These are phyloP conservation scores for Fraxinus latifolia DNA, from an alignment of 305 asterid genomes.

Conservation along the genomic window DNA sequence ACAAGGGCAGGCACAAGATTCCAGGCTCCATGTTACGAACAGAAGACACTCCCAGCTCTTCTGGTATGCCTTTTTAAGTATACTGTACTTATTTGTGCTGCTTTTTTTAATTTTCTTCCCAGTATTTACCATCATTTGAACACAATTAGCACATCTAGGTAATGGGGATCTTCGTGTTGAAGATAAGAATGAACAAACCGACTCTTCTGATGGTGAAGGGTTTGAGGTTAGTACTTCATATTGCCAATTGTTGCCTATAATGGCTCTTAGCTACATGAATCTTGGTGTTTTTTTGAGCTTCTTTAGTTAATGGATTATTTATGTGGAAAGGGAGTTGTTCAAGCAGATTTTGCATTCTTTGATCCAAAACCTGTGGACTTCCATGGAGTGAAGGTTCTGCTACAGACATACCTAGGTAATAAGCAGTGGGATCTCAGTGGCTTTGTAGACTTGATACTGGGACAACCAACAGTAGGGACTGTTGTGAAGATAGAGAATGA, in stretches of 20 bases:
- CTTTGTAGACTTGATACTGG: conserved; percentile 79
- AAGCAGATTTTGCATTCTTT: conserved; percentile 83
- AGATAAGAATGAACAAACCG: conserved; percentile 27
- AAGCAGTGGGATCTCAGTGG: conserved; percentile 82
- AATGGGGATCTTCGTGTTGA: conserved; percentile 30
- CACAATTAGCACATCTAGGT: conserved; percentile 27
- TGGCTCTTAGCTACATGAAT: neutral
- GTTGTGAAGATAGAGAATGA: conserved; percentile 78
- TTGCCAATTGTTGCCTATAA: conserved; percentile 5
- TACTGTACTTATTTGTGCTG: conserved; percentile 13
- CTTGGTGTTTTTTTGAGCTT: neutral
- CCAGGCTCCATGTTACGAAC: conserved; percentile 28
- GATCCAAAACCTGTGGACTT: conserved; percentile 84
- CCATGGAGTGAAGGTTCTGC: conserved; percentile 83
- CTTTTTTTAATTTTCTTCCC: conserved; percentile 8
- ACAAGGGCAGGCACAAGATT: conserved; percentile 33
- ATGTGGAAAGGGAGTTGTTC: conserved; percentile 61
- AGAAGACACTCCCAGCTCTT: conserved; percentile 31
- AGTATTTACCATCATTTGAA: conserved; percentile 5
- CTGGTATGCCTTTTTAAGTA: conserved; percentile 36
- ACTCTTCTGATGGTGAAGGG: conserved; percentile 64
- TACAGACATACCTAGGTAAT: conserved; percentile 68
- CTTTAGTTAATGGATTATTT: conserved; percentile 11
- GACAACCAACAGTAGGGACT: conserved; percentile 83
- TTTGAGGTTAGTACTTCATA: conserved; percentile 49